phyloP scores from a whole-genome alignment of 345 rosid species.

The Gossypium ekmanianum region DNA sequence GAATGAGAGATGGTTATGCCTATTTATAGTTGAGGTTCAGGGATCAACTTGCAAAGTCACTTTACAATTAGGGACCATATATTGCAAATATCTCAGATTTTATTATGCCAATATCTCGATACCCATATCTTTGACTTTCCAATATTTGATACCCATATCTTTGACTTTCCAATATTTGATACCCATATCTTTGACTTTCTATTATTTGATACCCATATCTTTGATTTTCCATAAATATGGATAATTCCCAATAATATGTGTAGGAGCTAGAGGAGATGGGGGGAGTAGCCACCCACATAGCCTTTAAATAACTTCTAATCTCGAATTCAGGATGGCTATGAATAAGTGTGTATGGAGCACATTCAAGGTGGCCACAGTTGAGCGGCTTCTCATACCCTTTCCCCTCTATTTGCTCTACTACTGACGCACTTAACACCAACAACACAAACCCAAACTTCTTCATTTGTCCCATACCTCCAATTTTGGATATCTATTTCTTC shows the following conservation, averaged over 20 bases:
- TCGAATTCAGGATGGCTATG: constrained; percentile 8
- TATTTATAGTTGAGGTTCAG: too few species aligned
- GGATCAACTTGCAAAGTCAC: too few species aligned
- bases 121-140: too few species aligned
- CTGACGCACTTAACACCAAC: neutral
- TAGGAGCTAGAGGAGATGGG: constrained; percentile 15
- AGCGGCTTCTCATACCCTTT: neutral
- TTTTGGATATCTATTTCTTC: neutral
- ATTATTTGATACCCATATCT: too few species aligned
- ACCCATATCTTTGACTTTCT: too few species aligned
- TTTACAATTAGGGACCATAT: too few species aligned
- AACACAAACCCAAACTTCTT: neutral
- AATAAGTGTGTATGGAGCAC: constrained; percentile 8
- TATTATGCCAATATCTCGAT: too few species aligned
- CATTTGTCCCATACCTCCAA: neutral
- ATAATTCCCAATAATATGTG: neutral
- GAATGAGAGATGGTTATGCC: too few species aligned
- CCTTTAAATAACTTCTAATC: constrained; percentile 10
- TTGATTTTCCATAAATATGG: too few species aligned
- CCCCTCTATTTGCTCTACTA: neutral
- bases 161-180: too few species aligned
- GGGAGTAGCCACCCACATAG: constrained; percentile 8
- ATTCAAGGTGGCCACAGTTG: constrained; percentile 12
- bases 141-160: too few species aligned
- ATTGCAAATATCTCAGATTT: too few species aligned